phyloP scores from a whole-genome alignment of 805 yeast genomes.

The Yarrowia hollandica region DNA sequence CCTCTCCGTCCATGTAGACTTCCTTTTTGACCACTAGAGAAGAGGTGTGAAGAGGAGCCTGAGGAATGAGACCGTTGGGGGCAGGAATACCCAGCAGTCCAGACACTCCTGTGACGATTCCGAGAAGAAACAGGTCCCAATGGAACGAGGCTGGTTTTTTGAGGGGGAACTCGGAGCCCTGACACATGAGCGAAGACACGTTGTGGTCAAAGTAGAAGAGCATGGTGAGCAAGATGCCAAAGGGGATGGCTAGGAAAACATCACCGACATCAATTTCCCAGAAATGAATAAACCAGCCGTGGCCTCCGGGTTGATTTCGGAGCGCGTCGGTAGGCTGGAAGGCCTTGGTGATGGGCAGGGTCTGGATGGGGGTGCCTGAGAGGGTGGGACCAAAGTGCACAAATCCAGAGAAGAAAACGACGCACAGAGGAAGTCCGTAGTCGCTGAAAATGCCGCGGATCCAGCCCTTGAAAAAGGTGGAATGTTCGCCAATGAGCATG shows the following conservation, averaged over 20 bases:
- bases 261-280: constrained; percentile 74
- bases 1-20: constrained; percentile 30
- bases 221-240: constrained; percentile 80
- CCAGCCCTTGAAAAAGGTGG: constrained; percentile 60
- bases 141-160: constrained; percentile 88
- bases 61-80: constrained; percentile 95
- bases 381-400: constrained; percentile 86
- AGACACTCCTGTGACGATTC: constrained; percentile 80
- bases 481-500: constrained; percentile 53
- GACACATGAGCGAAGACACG: constrained; percentile 91
- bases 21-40: constrained; percentile 60
- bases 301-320: constrained; percentile 37
- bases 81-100: constrained; percentile 92
- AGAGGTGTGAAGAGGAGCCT: constrained; percentile 90
- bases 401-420: constrained; percentile 89
- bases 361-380: constrained; percentile 54
- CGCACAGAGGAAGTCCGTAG: constrained; percentile 80
- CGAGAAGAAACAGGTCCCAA: constrained; percentile 84
- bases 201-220: constrained; percentile 94
- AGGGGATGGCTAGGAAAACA: constrained; percentile 87
- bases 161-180: constrained; percentile 75
- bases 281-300: constrained; percentile 77
- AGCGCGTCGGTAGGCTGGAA: constrained; percentile 65
- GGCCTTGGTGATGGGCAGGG: constrained; percentile 67
- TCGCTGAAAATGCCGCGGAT: constrained; percentile 74